Evolutionary conservation across 75 land plant genomes (phyloP).

Genomic region (Azolla pinnata): DNA sequence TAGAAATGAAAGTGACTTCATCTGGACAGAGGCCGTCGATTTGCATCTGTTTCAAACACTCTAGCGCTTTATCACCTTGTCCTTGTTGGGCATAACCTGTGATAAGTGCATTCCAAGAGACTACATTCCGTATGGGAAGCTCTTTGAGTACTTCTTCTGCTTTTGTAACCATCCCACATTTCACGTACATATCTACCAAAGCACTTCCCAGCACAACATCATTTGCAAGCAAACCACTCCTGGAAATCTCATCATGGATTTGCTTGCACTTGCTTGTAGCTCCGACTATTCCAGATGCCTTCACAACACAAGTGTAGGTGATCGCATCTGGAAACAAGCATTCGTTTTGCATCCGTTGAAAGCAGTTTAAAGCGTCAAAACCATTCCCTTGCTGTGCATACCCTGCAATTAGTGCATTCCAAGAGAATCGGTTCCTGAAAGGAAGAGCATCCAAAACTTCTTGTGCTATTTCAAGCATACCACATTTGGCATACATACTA

Average conservation of each 20-base stretch:
- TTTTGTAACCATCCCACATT: conserved; percentile 3
- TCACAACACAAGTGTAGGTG: conserved; percentile 13
- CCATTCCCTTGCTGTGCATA: conserved; percentile 7
- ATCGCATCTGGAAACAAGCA: conserved; percentile 14
- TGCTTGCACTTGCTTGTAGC: background rate
- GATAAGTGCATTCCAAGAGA: conserved; percentile 10
- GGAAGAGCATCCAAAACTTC: background rate
- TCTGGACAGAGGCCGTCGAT: conserved; percentile 13
- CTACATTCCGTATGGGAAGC: conserved; percentile 1
- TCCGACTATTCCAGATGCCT: conserved; percentile 16
- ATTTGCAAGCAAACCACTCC: background rate
- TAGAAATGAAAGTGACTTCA: conserved; percentile 16
- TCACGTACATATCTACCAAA: conserved; percentile 10
- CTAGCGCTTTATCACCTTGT: background rate
- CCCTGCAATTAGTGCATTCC: conserved; percentile 8
- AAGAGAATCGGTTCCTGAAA: background rate
- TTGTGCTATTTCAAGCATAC: background rate
- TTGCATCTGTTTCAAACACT: conserved; percentile 8
- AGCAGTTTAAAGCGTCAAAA: background rate
- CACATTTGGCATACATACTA: conserved; percentile 14
- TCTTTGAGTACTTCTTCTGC: background rate
- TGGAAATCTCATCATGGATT: conserved; percentile 6
- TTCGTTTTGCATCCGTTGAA: conserved; percentile 10
- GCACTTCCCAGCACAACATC: conserved; percentile 3
- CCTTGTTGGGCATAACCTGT: conserved; percentile 5